Evolutionary conservation across 1,284 basidiomycete genomes (phyloP).

Genomic region (Sporisorium reilianum): DNA sequence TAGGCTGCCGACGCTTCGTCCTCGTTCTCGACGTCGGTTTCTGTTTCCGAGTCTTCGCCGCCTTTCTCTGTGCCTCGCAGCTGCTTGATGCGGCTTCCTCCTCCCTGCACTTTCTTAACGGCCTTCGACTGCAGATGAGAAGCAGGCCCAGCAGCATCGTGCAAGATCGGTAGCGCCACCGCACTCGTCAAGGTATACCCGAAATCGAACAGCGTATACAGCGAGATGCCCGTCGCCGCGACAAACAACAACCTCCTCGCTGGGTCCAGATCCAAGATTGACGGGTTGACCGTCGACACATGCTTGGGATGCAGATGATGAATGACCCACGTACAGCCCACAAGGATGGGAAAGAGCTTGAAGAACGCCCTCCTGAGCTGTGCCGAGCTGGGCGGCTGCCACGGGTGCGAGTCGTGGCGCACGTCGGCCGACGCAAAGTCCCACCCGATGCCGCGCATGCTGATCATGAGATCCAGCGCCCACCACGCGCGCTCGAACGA

Average conservation of each 20-base stretch:
- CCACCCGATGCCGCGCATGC: slow-evolving; percentile 58
- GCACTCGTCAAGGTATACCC: slow-evolving; percentile 55
- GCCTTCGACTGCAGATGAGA: not conserved
- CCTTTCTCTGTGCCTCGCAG: slow-evolving; percentile 4
- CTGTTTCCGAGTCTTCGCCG: slow-evolving; percentile 28
- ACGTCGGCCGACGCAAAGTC: slow-evolving; percentile 55
- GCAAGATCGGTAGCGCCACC: slow-evolving; percentile 43
- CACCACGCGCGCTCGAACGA: slow-evolving; percentile 51
- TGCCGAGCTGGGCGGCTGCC: slow-evolving; percentile 47
- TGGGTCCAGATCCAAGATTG: slow-evolving; percentile 38
- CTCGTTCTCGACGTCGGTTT: slow-evolving; percentile 30
- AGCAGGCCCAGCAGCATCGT: slow-evolving; percentile 18
- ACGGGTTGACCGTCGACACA: slow-evolving; percentile 28
- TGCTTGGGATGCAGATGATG: slow-evolving; percentile 39
- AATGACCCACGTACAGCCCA: slow-evolving; percentile 32
- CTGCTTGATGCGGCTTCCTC: slow-evolving; percentile 13
- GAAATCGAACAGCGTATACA: slow-evolving; percentile 55
- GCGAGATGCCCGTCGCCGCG: slow-evolving; percentile 48
- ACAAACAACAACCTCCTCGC: slow-evolving; percentile 35
- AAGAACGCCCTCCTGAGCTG: slow-evolving; percentile 45
- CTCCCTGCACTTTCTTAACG: not conserved
- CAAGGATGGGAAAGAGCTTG: slow-evolving; percentile 45
- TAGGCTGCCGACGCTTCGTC: slow-evolving; percentile 26
- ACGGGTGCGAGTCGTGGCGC: slow-evolving; percentile 51
- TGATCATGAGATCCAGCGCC: slow-evolving; percentile 56